phyloP scores from a whole-genome alignment of 2,329 filamentous ascomycete genomes.

The Phoma herbarum region DNA sequence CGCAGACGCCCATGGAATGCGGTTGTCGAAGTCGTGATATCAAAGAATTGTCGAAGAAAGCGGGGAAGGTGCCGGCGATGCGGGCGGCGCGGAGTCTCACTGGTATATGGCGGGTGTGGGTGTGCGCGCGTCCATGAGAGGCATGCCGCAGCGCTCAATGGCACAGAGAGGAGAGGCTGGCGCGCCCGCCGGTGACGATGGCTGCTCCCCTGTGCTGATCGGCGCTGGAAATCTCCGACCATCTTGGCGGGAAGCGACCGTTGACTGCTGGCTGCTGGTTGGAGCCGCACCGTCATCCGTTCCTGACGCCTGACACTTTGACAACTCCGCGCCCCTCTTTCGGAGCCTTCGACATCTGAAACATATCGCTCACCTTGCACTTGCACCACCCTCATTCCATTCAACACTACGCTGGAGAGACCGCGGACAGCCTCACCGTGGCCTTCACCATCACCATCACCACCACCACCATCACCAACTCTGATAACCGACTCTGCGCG shows the following conservation, averaged over 20 bases:
- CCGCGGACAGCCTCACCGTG: background rate
- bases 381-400: constrained; percentile 13
- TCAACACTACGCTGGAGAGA: constrained; percentile 6
- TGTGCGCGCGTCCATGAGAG: constrained; percentile 16
- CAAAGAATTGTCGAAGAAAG: constrained; percentile 8
- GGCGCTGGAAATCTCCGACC: constrained; percentile 28
- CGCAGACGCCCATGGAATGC: constrained; percentile 59
- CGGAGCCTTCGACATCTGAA: constrained; percentile 10
- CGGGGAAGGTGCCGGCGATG: constrained; percentile 12
- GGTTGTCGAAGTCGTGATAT: constrained; percentile 10
- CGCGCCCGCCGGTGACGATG: constrained; percentile 17
- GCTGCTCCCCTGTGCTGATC: constrained; percentile 23
- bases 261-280: background rate
- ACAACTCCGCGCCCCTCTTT: constrained; percentile 5
- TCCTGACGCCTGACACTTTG: constrained; percentile 22
- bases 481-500: background rate
- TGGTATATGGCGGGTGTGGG: constrained; percentile 14
- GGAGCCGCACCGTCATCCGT: constrained; percentile 22
- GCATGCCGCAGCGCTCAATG: constrained; percentile 27
- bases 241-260: constrained; percentile 17
- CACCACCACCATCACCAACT: background rate
- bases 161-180: constrained; percentile 25
- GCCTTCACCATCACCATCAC: background rate
- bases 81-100: constrained; percentile 9
- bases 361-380: constrained; percentile 14